Base-by-base conservation (phyloP, 768 basidiomycete genomes). In the Austroboletus festivus region DNA sequence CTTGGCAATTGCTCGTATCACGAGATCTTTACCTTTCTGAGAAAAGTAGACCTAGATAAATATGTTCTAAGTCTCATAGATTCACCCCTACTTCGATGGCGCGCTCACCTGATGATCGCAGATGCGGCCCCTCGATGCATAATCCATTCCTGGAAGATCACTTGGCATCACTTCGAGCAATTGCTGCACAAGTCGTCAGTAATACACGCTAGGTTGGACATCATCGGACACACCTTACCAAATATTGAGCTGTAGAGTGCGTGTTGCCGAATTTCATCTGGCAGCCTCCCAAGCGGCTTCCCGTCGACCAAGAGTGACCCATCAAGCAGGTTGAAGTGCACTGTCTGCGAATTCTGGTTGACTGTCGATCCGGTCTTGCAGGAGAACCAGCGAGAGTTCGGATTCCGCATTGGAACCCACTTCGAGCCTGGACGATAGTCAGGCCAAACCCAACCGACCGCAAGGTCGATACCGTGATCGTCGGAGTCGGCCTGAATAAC, bases 231-330 rank as follows among this genome's bases (percentile, higher is more conserved):
- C 15, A 15, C 31, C 9, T 33, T 13, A 13, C 31, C 7, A 33
- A 33, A 33, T 33, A 33, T 33, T 13, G 7, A 2, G 15, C 18
- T 34, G 31, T 60, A 68, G 13, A 46, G 15, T 16, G 59, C 40
- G 35, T 57, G 44, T 13, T 15, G 31, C 31, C 15, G 31, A 33
- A 33, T 51, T 9, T 11, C 35, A 11, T 30, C 19, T 0, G 59
- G 61, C 13, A 63, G 44, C 20, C 52, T 51, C 1, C 55, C 54
- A 4, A 68, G 19, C 0, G 60, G 50, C 18, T 55, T 58, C 2
- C 58, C 67, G 5, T 67, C 45, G 3, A 62, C 51, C 11, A 62
- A 37, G 16, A 67, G 55, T 1, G 51, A 43, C 3, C 64, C 67
- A 10, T 57, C 53, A 0, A 59, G 41, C 6, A 61, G 7, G 19